Evolutionary conservation across 805 yeast genomes (phyloP), one percentile per base, ranked within the genome.

Genomic region (Cyberlindnera samutprakarnensis): DNA sequence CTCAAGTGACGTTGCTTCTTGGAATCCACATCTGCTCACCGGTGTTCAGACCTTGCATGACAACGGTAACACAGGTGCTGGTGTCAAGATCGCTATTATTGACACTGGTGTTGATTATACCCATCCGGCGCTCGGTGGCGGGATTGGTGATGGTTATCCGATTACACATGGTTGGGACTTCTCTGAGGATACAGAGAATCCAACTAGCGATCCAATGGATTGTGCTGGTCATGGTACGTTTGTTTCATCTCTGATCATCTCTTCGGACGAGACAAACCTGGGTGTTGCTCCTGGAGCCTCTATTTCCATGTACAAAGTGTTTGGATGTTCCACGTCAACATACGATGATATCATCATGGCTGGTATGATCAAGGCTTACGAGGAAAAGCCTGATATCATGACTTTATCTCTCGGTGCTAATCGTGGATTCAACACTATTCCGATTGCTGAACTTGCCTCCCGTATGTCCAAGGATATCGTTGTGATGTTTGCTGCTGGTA

Each of bases 261-360:
- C 35, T 14, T 21, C 37, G 12, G 27, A 35, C 19, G 28, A 31
- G 7, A 19, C 26, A 3, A 3, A 34, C 3, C 10, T 7, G 7
- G 46, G 43, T 35, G 43, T 39, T 29, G 43, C 46, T 23, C 43
- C 43, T 25, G 37, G 22, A 18, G 37, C 46, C n/a, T 31, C 36
- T 16, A 28, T 41, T 17, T 34, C 18, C 23, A 25, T 32, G 27
- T 41, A 41, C 29, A 38, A 32, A 31, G 41, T 42, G n/a, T 42
- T 42, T 27, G 39, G 27, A 10, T 36, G 41, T 28, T 4, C 22
- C 4, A 30, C 16, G 10, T 8, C 28, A n/a, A 37, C 46, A 14
- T 7, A 32, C 14, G 37, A 34, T 25, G 46, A 42, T 25, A 27
- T 37, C 23, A 31, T 42, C 18, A 19, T 42, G 30, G 41, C 39